phyloP scores from a whole-genome alignment of 2,329 filamentous ascomycete genomes.

The Trichoderma aggressivum region DNA sequence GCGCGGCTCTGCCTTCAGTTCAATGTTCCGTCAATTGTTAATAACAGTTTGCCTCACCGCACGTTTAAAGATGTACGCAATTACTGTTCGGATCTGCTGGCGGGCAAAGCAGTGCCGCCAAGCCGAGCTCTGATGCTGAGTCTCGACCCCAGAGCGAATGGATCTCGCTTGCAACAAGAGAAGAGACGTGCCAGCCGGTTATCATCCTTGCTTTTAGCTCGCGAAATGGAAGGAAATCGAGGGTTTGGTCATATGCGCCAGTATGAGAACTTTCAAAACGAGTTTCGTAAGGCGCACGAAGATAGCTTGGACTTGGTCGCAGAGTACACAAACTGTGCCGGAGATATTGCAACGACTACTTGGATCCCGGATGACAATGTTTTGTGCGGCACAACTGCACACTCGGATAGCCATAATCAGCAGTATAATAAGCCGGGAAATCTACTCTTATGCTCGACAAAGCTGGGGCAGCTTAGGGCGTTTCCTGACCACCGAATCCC shows the following conservation, averaged over 20 bases:
- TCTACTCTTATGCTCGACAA: constrained; percentile 52
- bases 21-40: constrained; percentile 27
- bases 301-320: constrained; percentile 49
- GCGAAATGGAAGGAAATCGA: constrained; percentile 47
- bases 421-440: constrained; percentile 66
- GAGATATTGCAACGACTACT: constrained; percentile 56
- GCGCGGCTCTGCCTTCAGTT: constrained; percentile 21
- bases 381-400: constrained; percentile 60
- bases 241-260: constrained; percentile 40
- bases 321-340: constrained; percentile 60
- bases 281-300: constrained; percentile 45
- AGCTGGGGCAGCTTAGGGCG: constrained; percentile 43
- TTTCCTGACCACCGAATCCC: constrained; percentile 56
- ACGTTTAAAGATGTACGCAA: constrained; percentile 29
- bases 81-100: constrained; percentile 33
- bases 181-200: constrained; percentile 29
- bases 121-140: constrained; percentile 27
- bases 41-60: constrained; percentile 25
- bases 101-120: constrained; percentile 21
- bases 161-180: background rate
- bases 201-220: constrained; percentile 44
- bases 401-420: constrained; percentile 61
- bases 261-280: constrained; percentile 44
- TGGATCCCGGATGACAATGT: constrained; percentile 56
- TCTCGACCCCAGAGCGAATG: constrained; percentile 19